Evolutionary conservation across 345 rosid genomes (phyloP), one percentile per base, ranked within the genome.

Genomic region (Geranium brycei): DNA sequence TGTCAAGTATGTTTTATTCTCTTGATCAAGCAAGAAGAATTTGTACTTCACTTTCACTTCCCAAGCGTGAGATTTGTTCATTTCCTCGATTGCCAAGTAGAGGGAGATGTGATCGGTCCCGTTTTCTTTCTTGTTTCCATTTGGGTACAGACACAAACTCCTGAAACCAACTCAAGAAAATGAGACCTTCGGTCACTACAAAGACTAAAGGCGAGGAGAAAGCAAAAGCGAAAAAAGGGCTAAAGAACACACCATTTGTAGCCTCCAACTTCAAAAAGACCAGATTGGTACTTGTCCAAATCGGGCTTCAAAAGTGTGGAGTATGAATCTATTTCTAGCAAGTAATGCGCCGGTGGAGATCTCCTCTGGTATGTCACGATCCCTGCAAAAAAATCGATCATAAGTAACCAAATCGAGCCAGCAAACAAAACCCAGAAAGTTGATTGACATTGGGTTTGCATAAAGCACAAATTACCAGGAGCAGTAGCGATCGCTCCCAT

Each of bases 61-160:
- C 53, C 53, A 47, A 47, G 14, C 15, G 14, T 23, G 13, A 31
- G n/a, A 31, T 23, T 60, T 60, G 35, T 31, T 31, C 32, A n/a
- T 60, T 19, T 60, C 40, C 40, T 60, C 17, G 32, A 60, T 60
- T 16, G 3, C 63, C 32, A 60, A 31, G 63, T 60, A 60, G 63
- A 60, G 63, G 63, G 63, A 60, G 35, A 60, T n/a, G 32, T 60
- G 40, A 16, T n/a, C 38, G 8, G 11, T 16, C 17, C 63, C 63
- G 19, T 31, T n/a, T 4, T 15, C n/a, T 31, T 30, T 47, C 68
- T 23, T 66, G 59, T 63, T 58, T 65, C 59, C 67, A 38, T 16
- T 66, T 71, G 23, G 64, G 63, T 60, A 60, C 15, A 23, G 63
- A 47, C 35, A 40, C 67, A 35, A 68, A 19, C 61, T 68, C 76